Percentiles rank a stretch among this genome's conserved stretches.
Conservation (phyloP, 257 asterid genomes). For the Solanum ossicruentum region DNA sequence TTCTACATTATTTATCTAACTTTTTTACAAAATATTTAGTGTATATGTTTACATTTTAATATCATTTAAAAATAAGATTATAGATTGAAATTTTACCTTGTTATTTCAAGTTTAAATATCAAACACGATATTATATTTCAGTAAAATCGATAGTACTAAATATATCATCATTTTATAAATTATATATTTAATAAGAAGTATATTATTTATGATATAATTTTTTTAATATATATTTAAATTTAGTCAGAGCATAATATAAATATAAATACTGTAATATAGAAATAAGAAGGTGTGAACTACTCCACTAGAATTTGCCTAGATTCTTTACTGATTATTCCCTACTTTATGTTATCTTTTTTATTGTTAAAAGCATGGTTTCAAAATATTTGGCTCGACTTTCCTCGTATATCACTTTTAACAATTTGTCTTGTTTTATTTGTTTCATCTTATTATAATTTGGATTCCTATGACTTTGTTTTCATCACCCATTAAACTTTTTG, state of each 20-base stretch:
- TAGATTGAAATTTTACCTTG: background rate
- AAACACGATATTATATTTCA: too few species aligned
- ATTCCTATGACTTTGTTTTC: slow-evolving; percentile 5
- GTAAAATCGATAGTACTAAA: too few species aligned
- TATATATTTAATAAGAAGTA: background rate
- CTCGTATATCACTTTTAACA: background rate
- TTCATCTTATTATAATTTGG: background rate
- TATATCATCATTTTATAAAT: too few species aligned
- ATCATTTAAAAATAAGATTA: rapidly evolving
- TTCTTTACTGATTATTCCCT: background rate
- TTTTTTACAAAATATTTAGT: too few species aligned
- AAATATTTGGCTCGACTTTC: background rate
- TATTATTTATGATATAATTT: rapidly evolving
- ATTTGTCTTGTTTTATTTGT: slow-evolving; percentile 13
- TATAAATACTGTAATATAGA: rapidly evolving
- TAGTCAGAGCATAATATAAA: rapidly evolving
- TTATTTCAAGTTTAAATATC: too few species aligned
- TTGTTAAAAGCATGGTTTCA: background rate
- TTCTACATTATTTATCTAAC: background rate
- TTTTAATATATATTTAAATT: rapidly evolving
- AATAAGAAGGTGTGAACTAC: background rate
- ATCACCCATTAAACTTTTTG: background rate
- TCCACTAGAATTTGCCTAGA: background rate
- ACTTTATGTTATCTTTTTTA: too few species aligned
- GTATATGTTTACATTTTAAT: too few species aligned